Conservation (phyloP, 2,329 filamentous ascomycete species). For the Hymenoscyphus occultus region DNA sequence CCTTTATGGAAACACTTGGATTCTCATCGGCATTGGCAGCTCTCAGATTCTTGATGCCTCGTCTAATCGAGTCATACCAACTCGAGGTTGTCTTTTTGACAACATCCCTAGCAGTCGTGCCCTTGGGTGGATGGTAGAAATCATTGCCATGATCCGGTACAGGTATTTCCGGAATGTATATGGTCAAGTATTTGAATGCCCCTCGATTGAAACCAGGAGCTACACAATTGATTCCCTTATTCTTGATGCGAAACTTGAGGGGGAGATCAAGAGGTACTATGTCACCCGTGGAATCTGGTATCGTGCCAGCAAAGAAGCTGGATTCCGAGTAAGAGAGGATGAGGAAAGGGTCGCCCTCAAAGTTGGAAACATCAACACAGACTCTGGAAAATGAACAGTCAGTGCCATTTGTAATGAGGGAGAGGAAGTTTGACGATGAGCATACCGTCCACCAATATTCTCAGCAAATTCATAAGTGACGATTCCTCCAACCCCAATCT, state of each 20-base stretch:
- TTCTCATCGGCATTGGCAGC: too few relatives aligned
- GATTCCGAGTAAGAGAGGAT: constrained; percentile 40
- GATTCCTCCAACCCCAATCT: constrained; percentile 34
- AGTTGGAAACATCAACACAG: constrained; percentile 36
- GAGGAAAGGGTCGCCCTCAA: constrained; percentile 35
- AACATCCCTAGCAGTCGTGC: too few relatives aligned
- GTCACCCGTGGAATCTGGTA: constrained; percentile 39
- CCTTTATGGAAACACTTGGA: constrained; percentile 25
- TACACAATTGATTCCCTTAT: constrained; percentile 38
- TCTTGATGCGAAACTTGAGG: constrained; percentile 32
- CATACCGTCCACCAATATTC: constrained; percentile 42
- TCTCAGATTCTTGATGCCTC: constrained; percentile 20
- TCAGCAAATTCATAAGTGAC: constrained; percentile 42
- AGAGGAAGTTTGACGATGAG: neutral
- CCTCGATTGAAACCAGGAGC: constrained; percentile 38
- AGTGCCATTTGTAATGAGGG: too few relatives aligned
- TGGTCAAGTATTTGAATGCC: constrained; percentile 42
- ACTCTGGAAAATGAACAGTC: constrained; percentile 11
- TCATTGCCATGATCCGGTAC: constrained; percentile 20
- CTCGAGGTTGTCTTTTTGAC: neutral
- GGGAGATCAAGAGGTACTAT: constrained; percentile 36
- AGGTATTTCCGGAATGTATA: constrained; percentile 34
- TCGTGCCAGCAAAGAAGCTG: constrained; percentile 36
- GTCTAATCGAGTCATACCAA: constrained; percentile 20
- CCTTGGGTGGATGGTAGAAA: neutral